phyloP scores from a whole-genome alignment of 306 rosid species.

The Fagus crenata region DNA sequence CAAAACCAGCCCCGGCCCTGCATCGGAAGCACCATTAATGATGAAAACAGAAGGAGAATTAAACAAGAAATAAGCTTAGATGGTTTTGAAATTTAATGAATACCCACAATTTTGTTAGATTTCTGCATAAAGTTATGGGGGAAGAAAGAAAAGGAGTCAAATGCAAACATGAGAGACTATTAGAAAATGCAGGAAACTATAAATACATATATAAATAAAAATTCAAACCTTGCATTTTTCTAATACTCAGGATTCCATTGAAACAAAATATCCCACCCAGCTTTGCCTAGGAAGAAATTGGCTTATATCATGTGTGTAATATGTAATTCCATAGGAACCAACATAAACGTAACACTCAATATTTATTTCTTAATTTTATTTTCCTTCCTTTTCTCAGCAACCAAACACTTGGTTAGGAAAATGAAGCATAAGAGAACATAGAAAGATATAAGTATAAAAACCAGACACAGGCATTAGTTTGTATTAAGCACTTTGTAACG shows the following conservation, averaged over 20 bases:
- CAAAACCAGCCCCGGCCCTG: slow-evolving; percentile 40
- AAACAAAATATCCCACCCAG: not conserved
- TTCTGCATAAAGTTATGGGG: not conserved
- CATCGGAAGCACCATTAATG: slow-evolving; percentile 26
- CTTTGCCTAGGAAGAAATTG: not conserved
- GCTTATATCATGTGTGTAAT: not conserved
- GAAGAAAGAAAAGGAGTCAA: not conserved
- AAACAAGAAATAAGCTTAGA: slow-evolving; percentile 11
- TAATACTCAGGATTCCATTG: not conserved
- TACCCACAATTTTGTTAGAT: not conserved
- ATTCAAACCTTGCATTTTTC: not conserved
- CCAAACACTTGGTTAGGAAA: slow-evolving; percentile 38
- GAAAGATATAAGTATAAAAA: slow-evolving; percentile 21
- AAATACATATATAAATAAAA: too few relatives aligned
- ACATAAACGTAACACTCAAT: slow-evolving; percentile 25
- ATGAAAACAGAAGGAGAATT: slow-evolving; percentile 22
- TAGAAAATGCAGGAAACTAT: not conserved
- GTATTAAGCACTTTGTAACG: slow-evolving; percentile 8
- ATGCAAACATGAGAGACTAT: not conserved
- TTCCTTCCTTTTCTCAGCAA: slow-evolving; percentile 43
- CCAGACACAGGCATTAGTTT: slow-evolving; percentile 22
- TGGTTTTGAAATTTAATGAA: not conserved
- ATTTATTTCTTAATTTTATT: slow-evolving; percentile 32
- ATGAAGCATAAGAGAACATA: slow-evolving; percentile 37
- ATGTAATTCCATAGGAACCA: slow-evolving; percentile 1